phyloP scores from a whole-genome alignment of 1,284 basidiomycete genomes.

The Cutaneotrichosporon arboriforme region DNA sequence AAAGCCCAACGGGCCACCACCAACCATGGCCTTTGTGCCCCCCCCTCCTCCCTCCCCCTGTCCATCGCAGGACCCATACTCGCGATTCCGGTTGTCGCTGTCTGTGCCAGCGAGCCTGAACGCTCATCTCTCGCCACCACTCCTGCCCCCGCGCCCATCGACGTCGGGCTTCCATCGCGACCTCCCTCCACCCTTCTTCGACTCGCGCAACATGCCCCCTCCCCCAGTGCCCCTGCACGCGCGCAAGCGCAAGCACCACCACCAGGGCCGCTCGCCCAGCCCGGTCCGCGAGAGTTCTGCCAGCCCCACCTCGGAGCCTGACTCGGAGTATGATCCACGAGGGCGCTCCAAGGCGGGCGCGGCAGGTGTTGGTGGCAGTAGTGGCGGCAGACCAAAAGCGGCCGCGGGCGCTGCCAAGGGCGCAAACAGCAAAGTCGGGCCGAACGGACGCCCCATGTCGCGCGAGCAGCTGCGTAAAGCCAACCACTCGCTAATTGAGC shows the following conservation, averaged over 20 bases:
- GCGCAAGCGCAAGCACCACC: constrained; percentile 22
- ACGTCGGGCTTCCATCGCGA: neutral
- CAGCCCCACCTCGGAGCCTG: constrained; percentile 15
- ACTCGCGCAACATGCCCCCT: constrained; percentile 17
- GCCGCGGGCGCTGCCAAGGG: neutral
- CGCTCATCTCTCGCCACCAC: neutral
- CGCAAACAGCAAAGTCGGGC: constrained; percentile 4
- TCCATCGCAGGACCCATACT: constrained; percentile 5
- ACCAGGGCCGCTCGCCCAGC: constrained; percentile 2
- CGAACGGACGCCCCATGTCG: constrained; percentile 26
- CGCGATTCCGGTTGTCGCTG: neutral
- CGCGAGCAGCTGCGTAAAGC: constrained; percentile 44
- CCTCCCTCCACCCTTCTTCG: neutral
- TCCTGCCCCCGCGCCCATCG: neutral
- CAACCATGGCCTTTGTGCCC: neutral
- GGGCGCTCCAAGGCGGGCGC: neutral
- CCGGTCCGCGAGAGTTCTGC: constrained; percentile 15
- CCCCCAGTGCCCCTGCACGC: constrained; percentile 17
- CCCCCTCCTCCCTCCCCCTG: neutral
- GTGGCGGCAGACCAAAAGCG: constrained; percentile 1
- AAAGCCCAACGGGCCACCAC: no score
- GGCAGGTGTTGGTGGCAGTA: neutral
- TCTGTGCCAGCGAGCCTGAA: neutral
- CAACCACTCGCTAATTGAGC: constrained; percentile 46
- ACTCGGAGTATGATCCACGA: constrained; percentile 28